Conservation (phyloP, 345 rosid species). For the Lepidium didymum region DNA sequence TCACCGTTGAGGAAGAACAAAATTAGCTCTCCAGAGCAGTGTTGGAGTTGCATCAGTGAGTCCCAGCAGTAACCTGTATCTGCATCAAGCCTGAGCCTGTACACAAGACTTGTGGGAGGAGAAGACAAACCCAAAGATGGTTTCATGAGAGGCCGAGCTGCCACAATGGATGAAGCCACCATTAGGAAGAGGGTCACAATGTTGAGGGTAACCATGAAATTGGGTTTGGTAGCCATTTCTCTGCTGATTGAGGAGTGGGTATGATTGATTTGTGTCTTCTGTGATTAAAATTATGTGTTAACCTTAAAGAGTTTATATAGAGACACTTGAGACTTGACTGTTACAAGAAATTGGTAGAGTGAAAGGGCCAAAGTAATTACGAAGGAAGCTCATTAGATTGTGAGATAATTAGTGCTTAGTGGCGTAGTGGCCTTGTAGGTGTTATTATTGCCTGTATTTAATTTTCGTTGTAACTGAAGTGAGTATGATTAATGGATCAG, state of each 20-base stretch:
- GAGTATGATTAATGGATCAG: background rate
- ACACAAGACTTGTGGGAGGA: constrained; percentile 22
- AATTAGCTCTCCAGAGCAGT: constrained; percentile 68
- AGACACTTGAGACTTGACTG: background rate
- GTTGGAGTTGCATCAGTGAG: too few species aligned
- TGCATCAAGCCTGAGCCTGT: constrained; percentile 39
- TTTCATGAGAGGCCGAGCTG: constrained; percentile 24
- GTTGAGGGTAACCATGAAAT: constrained; percentile 8
- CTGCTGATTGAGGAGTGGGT: background rate
- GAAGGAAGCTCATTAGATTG: background rate
- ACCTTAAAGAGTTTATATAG: constrained; percentile 16
- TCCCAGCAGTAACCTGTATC: constrained; percentile 36
- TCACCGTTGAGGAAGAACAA: constrained; percentile 78
- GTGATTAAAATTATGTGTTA: constrained; percentile 1
- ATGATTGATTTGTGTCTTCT: background rate
- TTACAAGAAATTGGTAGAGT: constrained; percentile 17
- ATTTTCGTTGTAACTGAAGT: background rate
- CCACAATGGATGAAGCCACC: constrained; percentile 17
- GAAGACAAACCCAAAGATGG: constrained; percentile 1
- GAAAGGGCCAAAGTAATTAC: constrained; percentile 8
- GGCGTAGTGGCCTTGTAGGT: background rate
- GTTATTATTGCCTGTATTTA: background rate
- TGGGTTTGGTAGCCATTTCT: constrained; percentile 4
- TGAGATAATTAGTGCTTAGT: constrained; percentile 17
- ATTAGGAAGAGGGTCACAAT: constrained; percentile 8